Evolutionary conservation across 768 basidiomycete genomes (phyloP), one percentile per base, ranked within the genome.

Genomic region (Paxillus involutus): DNA sequence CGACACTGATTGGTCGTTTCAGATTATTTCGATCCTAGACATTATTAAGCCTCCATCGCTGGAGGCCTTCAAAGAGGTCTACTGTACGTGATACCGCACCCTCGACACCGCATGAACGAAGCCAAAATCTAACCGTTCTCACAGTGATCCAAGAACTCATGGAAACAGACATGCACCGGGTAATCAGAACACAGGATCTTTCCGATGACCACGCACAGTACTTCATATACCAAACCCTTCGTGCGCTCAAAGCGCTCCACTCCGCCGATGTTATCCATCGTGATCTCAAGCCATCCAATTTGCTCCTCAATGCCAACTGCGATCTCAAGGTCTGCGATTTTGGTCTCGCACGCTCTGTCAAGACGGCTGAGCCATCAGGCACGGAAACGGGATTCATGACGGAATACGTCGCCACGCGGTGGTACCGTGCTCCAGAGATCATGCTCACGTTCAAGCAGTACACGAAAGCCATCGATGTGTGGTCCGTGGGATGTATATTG

Each of bases 401-500:
- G 2, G 91, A 94, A 84, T 96, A 95, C 65, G 97, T 99, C 46
- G 96, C 97, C 2, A 98, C 97, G 24, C 80, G 97, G 62, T 99
- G 97, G 97, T 99, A 98, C 67, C 86, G 97, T 36, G 97, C 97
- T 0, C 97, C 97, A 0, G 97, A 99, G 71, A 95, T 99, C 75
- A 99, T 99, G 97, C 80, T 99, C 48, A 97, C 94, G 10, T 98
- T 98, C 80, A 96, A 97, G 69, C 90, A 97, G 70, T 99, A 99
- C 75, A 96, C 95, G 48, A 94, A 94, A 75, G 89, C 90, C n/a
- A 91, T 92, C 58, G 90, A 92, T 61, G 80, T 92, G 17, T 92
- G 90, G 90, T 89, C 88, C 10, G 88, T 91, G 32, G 90, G 90
- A 21, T 92, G 90, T 63, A 90, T 92, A 63, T 78, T 94, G 24